Base-by-base conservation (phyloP, 2,329 filamentous ascomycete genomes). In the Penicillium italicum region DNA sequence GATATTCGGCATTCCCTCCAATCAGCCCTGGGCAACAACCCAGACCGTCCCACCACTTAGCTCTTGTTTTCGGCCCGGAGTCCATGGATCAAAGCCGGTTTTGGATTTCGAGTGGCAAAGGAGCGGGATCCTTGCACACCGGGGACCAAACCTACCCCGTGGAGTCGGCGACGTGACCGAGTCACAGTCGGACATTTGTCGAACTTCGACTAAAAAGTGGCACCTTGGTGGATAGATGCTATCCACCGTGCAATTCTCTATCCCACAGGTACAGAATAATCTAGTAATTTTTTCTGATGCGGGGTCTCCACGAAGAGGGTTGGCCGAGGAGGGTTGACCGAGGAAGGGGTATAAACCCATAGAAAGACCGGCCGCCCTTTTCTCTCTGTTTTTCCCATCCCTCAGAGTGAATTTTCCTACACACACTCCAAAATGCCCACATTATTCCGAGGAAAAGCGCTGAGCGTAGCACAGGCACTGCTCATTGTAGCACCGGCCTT, bases 401-500 rank as follows among this genome's bases (percentile, higher is more conserved):
- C 18, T 49, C 31, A 45, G 28, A 45, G 18, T 55, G 40, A 20
- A 43, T 37, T 33, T 47, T 9, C 16, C 30, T 43, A 51, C 31
- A 40, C 14, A 26, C 20, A 31, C n/a, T 37, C 41, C 28, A 44
- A 43, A 7, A 50, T 44, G 26, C 28, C 16, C 50, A 45, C 12
- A 4, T 30, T 63, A 48, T 63, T 64, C n/a, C 55, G 53, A 44
- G 63, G 63, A 24, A 62, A 54, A 20, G 38, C 49, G 36, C 53
- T 64, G 52, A 56, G 55, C 48, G 11, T 65, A 18, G 63, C 63
- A 16, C 62, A 64, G 53, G 63, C 58, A 8, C 79, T 70, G 65
- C 79, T 66, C 16, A 64, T 66, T 44, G 63, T 65, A 22, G 60
- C 58, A 42, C 61, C 62, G 3, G 61, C 61, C 30, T 65, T 64